Percentiles rank a stretch among this genome's conserved stretches.
These are phyloP conservation scores for Letharia columbiana DNA, from an alignment of 495 filamentous ascomycete species.

Conservation along the genomic window DNA sequence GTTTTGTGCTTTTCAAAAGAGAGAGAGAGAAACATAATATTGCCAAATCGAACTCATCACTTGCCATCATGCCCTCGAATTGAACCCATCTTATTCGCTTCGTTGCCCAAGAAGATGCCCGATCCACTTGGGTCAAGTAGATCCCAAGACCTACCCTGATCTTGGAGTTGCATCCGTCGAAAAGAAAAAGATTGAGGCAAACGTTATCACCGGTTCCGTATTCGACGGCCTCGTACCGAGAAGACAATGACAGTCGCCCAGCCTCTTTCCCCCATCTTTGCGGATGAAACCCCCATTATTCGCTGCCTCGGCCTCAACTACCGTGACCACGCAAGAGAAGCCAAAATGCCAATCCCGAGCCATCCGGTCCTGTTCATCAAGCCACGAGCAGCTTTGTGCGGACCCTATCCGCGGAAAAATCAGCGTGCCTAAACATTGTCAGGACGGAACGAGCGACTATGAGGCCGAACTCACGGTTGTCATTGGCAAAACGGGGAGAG, in stretches of 20 bases:
- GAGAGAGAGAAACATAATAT: neutral
- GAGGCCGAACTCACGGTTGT: conserved; percentile 39
- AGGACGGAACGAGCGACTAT: conserved; percentile 42
- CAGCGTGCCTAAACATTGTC: conserved; percentile 37
- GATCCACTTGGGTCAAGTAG: conserved; percentile 36
- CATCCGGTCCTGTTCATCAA: conserved; percentile 41
- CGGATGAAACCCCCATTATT: conserved; percentile 39
- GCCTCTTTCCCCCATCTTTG: conserved; percentile 32
- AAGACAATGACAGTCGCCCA: conserved; percentile 32
- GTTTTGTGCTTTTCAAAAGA: neutral
- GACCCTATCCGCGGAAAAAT: conserved; percentile 38
- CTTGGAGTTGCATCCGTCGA: conserved; percentile 36
- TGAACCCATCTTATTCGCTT: conserved; percentile 43
- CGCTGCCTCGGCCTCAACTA: conserved; percentile 43
- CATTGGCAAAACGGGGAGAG: conserved; percentile 34
- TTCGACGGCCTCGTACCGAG: neutral
- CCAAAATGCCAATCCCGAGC: conserved; percentile 34
- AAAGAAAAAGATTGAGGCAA: conserved; percentile 26
- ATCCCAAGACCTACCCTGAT: conserved; percentile 31
- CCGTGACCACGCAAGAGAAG: conserved; percentile 34
- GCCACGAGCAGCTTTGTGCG: conserved; percentile 37
- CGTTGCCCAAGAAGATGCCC: conserved; percentile 38
- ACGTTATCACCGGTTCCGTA: neutral
- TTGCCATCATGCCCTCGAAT: conserved; percentile 21
- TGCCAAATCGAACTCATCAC: neutral